Conservation (phyloP, 371 early-diverging fungal species). For the Haplosporangium sp. region DNA sequence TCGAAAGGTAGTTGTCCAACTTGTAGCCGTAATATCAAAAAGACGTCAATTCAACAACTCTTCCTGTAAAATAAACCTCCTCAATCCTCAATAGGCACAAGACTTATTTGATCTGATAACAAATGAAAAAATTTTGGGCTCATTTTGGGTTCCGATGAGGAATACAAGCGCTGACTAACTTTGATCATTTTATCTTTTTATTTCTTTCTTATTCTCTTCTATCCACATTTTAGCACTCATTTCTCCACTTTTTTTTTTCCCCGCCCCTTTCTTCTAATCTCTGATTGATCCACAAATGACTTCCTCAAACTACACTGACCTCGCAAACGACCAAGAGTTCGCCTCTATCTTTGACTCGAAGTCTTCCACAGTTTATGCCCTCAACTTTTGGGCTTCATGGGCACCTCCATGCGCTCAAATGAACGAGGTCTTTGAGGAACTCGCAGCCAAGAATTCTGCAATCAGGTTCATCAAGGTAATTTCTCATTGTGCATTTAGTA, state of each 20-base stretch:
- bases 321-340: constrained; percentile 59
- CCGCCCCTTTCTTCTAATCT: background rate
- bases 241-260: background rate
- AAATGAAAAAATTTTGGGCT: background rate
- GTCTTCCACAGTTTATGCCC: constrained; percentile 56
- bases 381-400: constrained; percentile 95
- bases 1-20: constrained; percentile 27
- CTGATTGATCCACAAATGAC: constrained; percentile 11
- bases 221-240: background rate
- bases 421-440: constrained; percentile 89
- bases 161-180: constrained; percentile 1
- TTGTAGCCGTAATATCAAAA: constrained; percentile 32
- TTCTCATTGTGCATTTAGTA: background rate
- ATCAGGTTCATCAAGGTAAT: constrained; percentile 83
- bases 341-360: constrained; percentile 40
- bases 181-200: background rate
- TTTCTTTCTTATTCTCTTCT: background rate
- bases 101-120: background rate
- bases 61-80: constrained; percentile 24
- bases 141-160: constrained; percentile 10
- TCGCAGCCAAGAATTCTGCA: constrained; percentile 80
- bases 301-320: constrained; percentile 37
- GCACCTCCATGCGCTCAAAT: constrained; percentile 91
- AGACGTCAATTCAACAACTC: constrained; percentile 30
- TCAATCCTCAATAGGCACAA: background rate